These are phyloP conservation scores for Thelephora terrestris DNA, from an alignment of 1,284 basidiomycete genomes.

Conservation along the genomic window DNA sequence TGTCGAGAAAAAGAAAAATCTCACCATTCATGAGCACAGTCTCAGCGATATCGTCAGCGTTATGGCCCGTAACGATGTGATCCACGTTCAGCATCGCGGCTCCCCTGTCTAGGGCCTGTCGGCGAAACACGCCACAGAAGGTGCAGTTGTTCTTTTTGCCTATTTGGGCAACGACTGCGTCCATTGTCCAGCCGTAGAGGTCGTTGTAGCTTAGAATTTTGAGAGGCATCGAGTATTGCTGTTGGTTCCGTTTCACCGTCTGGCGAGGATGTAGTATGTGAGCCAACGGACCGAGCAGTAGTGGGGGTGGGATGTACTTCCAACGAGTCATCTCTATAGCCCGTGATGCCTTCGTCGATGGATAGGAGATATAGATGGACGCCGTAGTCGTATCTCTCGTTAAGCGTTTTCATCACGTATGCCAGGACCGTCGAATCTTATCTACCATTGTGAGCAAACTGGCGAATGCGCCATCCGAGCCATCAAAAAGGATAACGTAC, in stretches of 20 bases:
- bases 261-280: slow-evolving; percentile 23
- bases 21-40: slow-evolving; percentile 97
- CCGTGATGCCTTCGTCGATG: slow-evolving; percentile 98
- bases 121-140: slow-evolving; percentile 95
- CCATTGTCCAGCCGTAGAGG: slow-evolving; percentile 99
- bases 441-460: background rate
- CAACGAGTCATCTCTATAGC: slow-evolving; percentile 95
- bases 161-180: slow-evolving; percentile 86
- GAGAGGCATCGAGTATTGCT: slow-evolving; percentile 91
- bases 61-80: slow-evolving; percentile 98
- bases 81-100: slow-evolving; percentile 86
- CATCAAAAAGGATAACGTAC: slow-evolving; percentile 28
- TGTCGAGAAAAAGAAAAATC: slow-evolving; percentile 20
- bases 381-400: slow-evolving; percentile 90
- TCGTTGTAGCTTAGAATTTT: slow-evolving; percentile 96
- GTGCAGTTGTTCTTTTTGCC: slow-evolving; percentile 99
- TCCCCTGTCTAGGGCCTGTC: slow-evolving; percentile 93
- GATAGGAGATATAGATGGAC: slow-evolving; percentile 89
- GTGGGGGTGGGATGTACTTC: slow-evolving; percentile 48
- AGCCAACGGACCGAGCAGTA: background rate
- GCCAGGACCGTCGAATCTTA: slow-evolving; percentile 96
- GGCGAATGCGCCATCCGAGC: background rate
- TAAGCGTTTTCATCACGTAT: slow-evolving; percentile 92
- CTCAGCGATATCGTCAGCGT: slow-evolving; percentile 98
- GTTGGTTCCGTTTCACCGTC: slow-evolving; percentile 97